Percentiles rank a stretch among this genome's conserved stretches.
phyloP scores from a whole-genome alignment of 1,284 basidiomycete genomes.

The Trichosporon asahii region DNA sequence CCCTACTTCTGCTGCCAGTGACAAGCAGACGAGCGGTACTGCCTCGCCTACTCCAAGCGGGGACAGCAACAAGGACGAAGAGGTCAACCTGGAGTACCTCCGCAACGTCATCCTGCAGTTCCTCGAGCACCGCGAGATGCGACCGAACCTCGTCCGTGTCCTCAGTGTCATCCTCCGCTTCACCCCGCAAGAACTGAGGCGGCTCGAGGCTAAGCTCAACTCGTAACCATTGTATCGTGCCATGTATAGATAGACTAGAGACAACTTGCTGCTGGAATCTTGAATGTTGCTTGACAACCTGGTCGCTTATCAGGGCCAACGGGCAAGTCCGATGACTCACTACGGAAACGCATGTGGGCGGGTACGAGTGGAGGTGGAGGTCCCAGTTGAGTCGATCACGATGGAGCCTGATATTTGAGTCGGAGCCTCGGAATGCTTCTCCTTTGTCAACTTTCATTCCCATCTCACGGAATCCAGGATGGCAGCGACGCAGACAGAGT shows the following conservation, averaged over 20 bases:
- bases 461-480: not conserved
- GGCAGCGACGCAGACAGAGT: slow-evolving; percentile 12
- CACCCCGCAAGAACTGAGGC: slow-evolving; percentile 85
- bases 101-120: slow-evolving; percentile 92
- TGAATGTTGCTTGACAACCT: not conserved
- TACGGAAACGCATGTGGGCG: not conserved
- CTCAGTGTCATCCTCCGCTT: slow-evolving; percentile 86
- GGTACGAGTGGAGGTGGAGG: not conserved
- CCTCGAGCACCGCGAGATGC: slow-evolving; percentile 82
- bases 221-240: slow-evolving; percentile 22
- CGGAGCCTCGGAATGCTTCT: not conserved
- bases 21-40: not conserved
- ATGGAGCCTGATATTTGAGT: not conserved
- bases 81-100: slow-evolving; percentile 91
- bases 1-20: not conserved
- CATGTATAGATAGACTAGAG: slow-evolving; percentile 45
- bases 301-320: not conserved
- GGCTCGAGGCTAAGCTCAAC: slow-evolving; percentile 67
- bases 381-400: not conserved
- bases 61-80: slow-evolving; percentile 65
- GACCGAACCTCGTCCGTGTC: slow-evolving; percentile 82
- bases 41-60: slow-evolving; percentile 15
- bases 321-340: not conserved
- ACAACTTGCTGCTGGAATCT: too few relatives aligned
- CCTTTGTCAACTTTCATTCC: not conserved